phyloP scores from a whole-genome alignment of 805 yeast species.

The Cephaloascus fragrans region DNA sequence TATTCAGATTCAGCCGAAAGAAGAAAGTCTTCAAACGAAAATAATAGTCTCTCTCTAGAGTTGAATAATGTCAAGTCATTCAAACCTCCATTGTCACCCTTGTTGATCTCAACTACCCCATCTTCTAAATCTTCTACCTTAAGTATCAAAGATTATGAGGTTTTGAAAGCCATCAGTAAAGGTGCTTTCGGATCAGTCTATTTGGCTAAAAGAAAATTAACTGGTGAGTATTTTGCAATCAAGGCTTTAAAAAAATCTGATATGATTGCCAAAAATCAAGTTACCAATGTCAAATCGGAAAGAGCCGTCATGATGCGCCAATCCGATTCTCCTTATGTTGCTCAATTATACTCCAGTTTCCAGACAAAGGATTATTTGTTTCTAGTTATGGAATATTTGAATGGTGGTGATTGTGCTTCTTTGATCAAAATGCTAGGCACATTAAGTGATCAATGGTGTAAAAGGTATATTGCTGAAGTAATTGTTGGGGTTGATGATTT shows the following conservation, averaged over 20 bases:
- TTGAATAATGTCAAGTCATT: not conserved
- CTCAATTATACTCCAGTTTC: conserved; percentile 77
- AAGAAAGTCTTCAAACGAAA: not conserved
- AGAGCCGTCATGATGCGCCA: conserved; percentile 98
- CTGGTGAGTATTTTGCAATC: conserved; percentile 94
- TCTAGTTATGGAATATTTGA: conserved; percentile 91
- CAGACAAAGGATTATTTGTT: conserved; percentile 82
- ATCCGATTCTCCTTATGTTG: conserved; percentile 87
- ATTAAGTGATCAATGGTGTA: conserved; percentile 80
- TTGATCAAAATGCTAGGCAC: conserved; percentile 74
- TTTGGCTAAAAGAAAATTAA: conserved; percentile 68
- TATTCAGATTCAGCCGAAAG: not conserved
- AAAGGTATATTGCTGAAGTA: conserved; percentile 79
- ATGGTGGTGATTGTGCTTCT: conserved; percentile 94
- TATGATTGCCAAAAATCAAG: conserved; percentile 96
- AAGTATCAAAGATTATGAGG: conserved; percentile 79
- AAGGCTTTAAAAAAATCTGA: conserved; percentile 87
- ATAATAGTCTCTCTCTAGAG: not conserved
- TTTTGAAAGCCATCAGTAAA: conserved; percentile 85
- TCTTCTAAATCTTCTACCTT: conserved; percentile 42
- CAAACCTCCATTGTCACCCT: conserved; percentile 72
- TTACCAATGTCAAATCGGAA: conserved; percentile 88
- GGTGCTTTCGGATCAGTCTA: conserved; percentile 98
- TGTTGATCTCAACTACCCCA: conserved; percentile 58
- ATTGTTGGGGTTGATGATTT: conserved; percentile 84